Conservation (phyloP, 1,139 yeast species). For the Nematodospora anomalae region DNA sequence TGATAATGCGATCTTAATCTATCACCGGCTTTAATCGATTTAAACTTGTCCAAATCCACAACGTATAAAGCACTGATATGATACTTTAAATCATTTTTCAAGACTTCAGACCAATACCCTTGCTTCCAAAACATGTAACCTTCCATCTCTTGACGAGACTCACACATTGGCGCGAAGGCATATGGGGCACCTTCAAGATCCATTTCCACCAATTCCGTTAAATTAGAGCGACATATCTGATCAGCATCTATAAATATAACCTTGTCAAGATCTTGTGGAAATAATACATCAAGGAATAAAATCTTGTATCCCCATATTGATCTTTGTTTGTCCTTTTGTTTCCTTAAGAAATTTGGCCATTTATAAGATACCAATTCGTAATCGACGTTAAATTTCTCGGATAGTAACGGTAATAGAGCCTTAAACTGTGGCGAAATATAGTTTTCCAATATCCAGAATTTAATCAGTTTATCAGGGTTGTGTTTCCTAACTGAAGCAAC, state of each 20-base stretch:
- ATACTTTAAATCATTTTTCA: slow-evolving; percentile 61
- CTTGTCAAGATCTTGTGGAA: slow-evolving; percentile 73
- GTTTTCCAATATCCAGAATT: slow-evolving; percentile 87
- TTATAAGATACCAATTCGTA: slow-evolving; percentile 77
- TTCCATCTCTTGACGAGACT: slow-evolving; percentile 75
- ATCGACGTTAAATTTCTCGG: slow-evolving; percentile 56
- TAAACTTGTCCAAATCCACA: slow-evolving; percentile 68
- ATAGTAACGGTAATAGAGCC: slow-evolving; percentile 57
- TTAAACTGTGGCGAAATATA: slow-evolving; percentile 71
- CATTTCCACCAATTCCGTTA: slow-evolving; percentile 61
- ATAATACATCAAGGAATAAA: slow-evolving; percentile 79
- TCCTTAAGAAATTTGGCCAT: slow-evolving; percentile 90
- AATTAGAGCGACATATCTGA: slow-evolving; percentile 72
- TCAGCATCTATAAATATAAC: slow-evolving; percentile 88
- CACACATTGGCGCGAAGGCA: slow-evolving; percentile 88
- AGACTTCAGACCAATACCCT: slow-evolving; percentile 80
- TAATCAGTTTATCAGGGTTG: slow-evolving; percentile 62
- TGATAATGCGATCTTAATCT: slow-evolving; percentile 84
- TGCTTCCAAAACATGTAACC: slow-evolving; percentile 90
- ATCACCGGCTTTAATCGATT: slow-evolving; percentile 75
- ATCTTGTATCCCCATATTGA: slow-evolving; percentile 88
- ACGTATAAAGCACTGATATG: slow-evolving; percentile 87
- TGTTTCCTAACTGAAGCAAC: slow-evolving; percentile 69
- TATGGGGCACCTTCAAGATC: slow-evolving; percentile 79
- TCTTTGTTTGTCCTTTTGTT: slow-evolving; percentile 74